Percentiles rank a stretch among this genome's conserved stretches.
These are phyloP conservation scores for Fagus crenata DNA, from an alignment of 306 rosid species.

Conservation along the genomic window DNA sequence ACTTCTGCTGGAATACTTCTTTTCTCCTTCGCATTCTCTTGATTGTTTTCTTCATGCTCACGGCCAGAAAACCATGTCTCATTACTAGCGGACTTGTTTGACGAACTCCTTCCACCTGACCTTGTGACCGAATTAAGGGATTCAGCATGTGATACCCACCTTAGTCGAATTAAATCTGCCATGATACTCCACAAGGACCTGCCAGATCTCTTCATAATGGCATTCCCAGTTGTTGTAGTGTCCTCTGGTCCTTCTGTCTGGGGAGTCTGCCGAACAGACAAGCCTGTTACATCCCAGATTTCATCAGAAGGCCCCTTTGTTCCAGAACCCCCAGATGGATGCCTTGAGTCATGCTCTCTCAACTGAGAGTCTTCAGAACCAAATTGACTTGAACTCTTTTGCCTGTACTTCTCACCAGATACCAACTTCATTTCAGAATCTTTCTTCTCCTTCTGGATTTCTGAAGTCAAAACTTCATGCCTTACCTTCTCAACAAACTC, in stretches of 20 bases:
- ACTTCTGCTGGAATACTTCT: slow-evolving; percentile 40
- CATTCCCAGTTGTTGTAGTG: slow-evolving; percentile 36
- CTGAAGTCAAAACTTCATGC: slow-evolving; percentile 56
- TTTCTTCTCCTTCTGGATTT: slow-evolving; percentile 39
- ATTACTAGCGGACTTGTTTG: slow-evolving; percentile 60
- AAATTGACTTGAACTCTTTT: slow-evolving; percentile 26
- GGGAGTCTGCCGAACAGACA: slow-evolving; percentile 42
- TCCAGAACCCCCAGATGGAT: slow-evolving; percentile 59
- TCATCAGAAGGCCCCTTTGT: slow-evolving; percentile 77
- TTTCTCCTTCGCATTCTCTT: slow-evolving; percentile 39
- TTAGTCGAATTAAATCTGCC: slow-evolving; percentile 58
- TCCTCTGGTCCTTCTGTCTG: slow-evolving; percentile 48
- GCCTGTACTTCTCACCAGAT: slow-evolving; percentile 38
- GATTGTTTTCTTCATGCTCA: slow-evolving; percentile 60
- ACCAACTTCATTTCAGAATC: slow-evolving; percentile 36
- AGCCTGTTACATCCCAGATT: slow-evolving; percentile 66
- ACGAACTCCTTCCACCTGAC: slow-evolving; percentile 57
- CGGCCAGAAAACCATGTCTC: slow-evolving; percentile 75
- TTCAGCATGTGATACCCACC: slow-evolving; percentile 63
- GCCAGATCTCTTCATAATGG: slow-evolving; percentile 65
- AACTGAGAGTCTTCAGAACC: slow-evolving; percentile 42
- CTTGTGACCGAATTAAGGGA: slow-evolving; percentile 47
- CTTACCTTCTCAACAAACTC: slow-evolving; percentile 58
- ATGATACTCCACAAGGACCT: slow-evolving; percentile 70
- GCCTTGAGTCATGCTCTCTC: slow-evolving; percentile 42